A percentile compares a stretch with the other conserved stretches of the same genome.
phyloP scores from a whole-genome alignment of 257 asterid genomes.

The Solanum appendiculatum region DNA sequence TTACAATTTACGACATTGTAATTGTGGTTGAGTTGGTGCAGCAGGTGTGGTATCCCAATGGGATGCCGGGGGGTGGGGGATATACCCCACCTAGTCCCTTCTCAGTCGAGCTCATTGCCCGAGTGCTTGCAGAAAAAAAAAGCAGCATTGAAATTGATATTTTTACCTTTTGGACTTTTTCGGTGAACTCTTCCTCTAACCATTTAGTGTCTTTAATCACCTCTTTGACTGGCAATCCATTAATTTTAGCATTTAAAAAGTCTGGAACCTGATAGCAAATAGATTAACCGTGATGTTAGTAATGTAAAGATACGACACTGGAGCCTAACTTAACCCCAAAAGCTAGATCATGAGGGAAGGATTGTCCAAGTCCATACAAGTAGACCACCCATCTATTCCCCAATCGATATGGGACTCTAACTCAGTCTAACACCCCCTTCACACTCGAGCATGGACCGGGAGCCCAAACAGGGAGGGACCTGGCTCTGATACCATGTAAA shows the following conservation, averaged over 20 bases:
- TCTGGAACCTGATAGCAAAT: conserved; percentile 67
- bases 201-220: conserved; percentile 74
- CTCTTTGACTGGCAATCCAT: conserved; percentile 73
- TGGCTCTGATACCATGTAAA: background rate
- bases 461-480: background rate
- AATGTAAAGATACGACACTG: background rate
- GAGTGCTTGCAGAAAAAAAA: background rate
- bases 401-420: too few relatives aligned
- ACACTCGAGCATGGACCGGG: too few relatives aligned
- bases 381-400: too few relatives aligned
- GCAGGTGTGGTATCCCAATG: background rate
- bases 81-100: background rate
- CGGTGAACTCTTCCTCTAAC: conserved; percentile 94
- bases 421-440: too few relatives aligned
- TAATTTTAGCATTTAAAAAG: conserved; percentile 77
- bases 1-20: background rate
- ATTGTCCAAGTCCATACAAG: background rate
- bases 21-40: background rate
- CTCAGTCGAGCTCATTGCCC: background rate
- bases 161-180: conserved; percentile 73
- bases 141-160: background rate
- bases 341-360: background rate
- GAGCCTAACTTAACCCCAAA: background rate
- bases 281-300: background rate
- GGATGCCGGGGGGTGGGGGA: background rate